Evolutionary conservation across 371 early-diverging fungal genomes (phyloP), one percentile per base, ranked within the genome.

Genomic region (Nosema bombycis): DNA sequence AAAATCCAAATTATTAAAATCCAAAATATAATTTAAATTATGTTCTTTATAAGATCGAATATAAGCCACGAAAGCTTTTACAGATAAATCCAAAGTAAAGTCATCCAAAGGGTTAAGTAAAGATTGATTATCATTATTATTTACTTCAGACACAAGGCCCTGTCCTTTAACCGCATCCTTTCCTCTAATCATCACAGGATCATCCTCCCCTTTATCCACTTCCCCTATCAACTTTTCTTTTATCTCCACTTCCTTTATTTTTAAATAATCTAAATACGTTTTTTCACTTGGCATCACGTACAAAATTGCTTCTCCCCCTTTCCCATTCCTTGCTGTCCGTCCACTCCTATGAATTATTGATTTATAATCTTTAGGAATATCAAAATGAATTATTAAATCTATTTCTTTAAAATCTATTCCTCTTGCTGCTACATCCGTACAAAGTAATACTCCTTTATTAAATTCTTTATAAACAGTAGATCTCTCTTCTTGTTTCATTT

Each of bases 331-430:
- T 3, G 93, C 98, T 0, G 97, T 94, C 75, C 98, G 89, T 4
- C 98, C 98, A 82, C 94, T 94, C n/a, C 98, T 88, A 88, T 98
- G 98, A 0, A 93, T 88, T 83, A 96, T 95, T 15, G 90, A 90
- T 83, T 92, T 92, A 10, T 95, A 94, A 73, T 96, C 96, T 72
- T 92, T 92, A 0, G 96, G 96, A 26, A 95, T 90, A 73, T 95
- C 96, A 62, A 91, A 83, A 61, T 82, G 79, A 10, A 85, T 56
- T 26, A 85, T 82, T 26, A 72, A 54, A 23, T 83, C 77, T 29
- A 85, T 73, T 21, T 70, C 74, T 28, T 70, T 75, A 67, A 85
- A 84, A 75, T 85, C 85, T 57, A 84, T 76, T 24, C 85, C 85
- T 37, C 85, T 77, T 21, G 85, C 82, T 37, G 78, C 74, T 18